Percentiles rank a stretch among this genome's conserved stretches.
These are phyloP conservation scores for Fomes fomentarius DNA, from an alignment of 1,284 basidiomycete genomes.

Conservation along the genomic window DNA sequence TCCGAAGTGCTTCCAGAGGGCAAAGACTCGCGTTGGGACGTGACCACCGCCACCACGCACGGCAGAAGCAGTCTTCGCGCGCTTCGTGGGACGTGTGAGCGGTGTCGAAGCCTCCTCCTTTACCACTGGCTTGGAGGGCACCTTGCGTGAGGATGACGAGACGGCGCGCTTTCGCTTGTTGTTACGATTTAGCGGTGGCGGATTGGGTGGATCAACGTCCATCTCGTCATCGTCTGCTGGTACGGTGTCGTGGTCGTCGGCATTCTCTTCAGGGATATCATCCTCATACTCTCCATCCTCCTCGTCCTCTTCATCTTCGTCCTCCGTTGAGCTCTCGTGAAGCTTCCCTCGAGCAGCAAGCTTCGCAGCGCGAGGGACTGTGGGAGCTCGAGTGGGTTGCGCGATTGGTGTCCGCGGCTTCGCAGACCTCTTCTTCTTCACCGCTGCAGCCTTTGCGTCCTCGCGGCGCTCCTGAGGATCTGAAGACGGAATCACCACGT, in stretches of 20 bases:
- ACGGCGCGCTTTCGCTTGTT: constrained; percentile 56
- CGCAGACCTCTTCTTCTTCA: constrained; percentile 2
- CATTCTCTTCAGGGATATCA: constrained; percentile 15
- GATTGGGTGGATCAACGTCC: constrained; percentile 28
- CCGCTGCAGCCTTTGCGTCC: constrained; percentile 5
- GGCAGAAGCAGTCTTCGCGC: constrained; percentile 26
- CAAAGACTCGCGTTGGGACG: constrained; percentile 62
- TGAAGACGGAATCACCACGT: constrained; percentile 24
- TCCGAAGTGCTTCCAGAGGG: constrained; percentile 61
- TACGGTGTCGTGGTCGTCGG: constrained; percentile 45
- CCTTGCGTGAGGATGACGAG: constrained; percentile 24
- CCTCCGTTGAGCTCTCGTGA: constrained; percentile 16
- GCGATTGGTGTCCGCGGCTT: constrained; percentile 16
- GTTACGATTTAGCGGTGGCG: constrained; percentile 8
- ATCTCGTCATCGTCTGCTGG: constrained; percentile 45
- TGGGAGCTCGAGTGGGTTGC: constrained; percentile 4
- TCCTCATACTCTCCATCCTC: constrained; percentile 28
- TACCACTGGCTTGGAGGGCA: constrained; percentile 24
- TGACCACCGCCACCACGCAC: constrained; percentile 1
- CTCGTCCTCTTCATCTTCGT: constrained; percentile 24
- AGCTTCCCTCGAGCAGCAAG: constrained; percentile 13
- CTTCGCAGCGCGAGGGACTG: constrained; percentile 19
- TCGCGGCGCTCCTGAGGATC: constrained; percentile 19
- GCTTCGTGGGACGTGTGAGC: constrained; percentile 34
- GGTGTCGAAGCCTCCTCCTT: constrained; percentile 36